Evolutionary conservation across 2,329 filamentous ascomycete species (phyloP), one percentile per base, ranked within the genome.

Genomic region (Ophiosphaerella herpotricha): DNA sequence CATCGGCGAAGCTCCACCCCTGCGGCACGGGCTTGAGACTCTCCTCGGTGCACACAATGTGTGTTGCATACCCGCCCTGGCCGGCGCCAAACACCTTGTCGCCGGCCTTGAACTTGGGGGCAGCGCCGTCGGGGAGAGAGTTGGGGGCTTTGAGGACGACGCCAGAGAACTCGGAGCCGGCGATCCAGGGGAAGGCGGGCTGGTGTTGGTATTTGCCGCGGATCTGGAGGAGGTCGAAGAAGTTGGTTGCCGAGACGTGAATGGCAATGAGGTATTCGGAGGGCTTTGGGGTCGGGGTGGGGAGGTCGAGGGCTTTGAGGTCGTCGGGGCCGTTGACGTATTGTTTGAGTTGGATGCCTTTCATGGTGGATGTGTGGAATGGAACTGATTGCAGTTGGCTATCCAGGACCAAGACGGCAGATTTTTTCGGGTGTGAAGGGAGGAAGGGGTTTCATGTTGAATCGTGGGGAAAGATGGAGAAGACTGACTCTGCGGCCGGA

Each of bases 171-270:
- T 97, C 93, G 67, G 84, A 84, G 53, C 93, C 93, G 0, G 90
- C 85, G 42, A 93, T 77, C 91, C 92, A 96, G 29, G 92, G 92
- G 41, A 97, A 86, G 0, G 88, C 85, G 0, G 91, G 91, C 66
- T 97, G 92, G 70, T 90, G 83, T 71, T 97, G 93, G 76, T 97
- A 97, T 83, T 95, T 96, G 48, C 93, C 93, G 68, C 91, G 88
- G 68, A 97, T 91, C 71, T 97, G 93, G 46, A 97, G 85, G 50
- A 96, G 88, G 73, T 97, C 93, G 79, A 97, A 97, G 82, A 97
- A 97, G 78, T 97, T 97, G 66, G 90, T 90, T 16, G 91, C 93
- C 0, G 89, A 83, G 39, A 93, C 90, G 74, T 91, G 89, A 65
- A 97, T 89, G 67, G 86, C 83, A 70, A 97, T 89, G 57, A 95